A percentile compares a stretch with the other conserved stretches of the same genome.
Evolutionary conservation across 768 basidiomycete genomes (phyloP).

Genomic region (Antrodiella citrinella): DNA sequence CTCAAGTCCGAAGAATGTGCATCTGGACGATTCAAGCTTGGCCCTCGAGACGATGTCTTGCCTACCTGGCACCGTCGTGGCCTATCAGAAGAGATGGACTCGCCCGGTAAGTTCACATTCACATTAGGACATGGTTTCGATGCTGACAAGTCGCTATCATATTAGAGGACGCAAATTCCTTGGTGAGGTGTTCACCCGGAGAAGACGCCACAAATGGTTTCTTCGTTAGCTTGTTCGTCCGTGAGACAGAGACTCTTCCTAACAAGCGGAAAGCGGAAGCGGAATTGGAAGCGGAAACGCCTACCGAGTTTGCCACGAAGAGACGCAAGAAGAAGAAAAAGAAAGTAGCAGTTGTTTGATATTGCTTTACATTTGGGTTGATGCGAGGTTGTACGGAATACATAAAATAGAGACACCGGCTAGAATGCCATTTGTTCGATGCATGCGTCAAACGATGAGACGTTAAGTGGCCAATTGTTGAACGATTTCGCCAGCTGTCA

Average conservation of each 20-base stretch:
- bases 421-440: too few species aligned
- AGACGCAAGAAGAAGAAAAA: constrained; percentile 23
- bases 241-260: constrained; percentile 4
- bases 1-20: constrained; percentile 65
- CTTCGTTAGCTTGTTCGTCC: constrained; percentile 93
- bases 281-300: constrained; percentile 13
- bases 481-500: too few species aligned
- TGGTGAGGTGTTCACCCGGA: constrained; percentile 68
- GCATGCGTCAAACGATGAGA: too few species aligned
- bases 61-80: constrained; percentile 84
- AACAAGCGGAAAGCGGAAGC: constrained; percentile 6
- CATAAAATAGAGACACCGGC: too few species aligned
- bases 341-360: constrained; percentile 2
- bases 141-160: too few species aligned
- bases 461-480: too few species aligned
- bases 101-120: constrained; percentile 33
- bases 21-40: constrained; percentile 56
- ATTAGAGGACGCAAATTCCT: constrained; percentile 49
- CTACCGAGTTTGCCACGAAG: background rate
- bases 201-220: constrained; percentile 94
- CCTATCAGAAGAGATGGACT: constrained; percentile 50
- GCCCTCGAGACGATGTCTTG: constrained; percentile 56
- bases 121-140: too few species aligned
- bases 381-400: too few species aligned
- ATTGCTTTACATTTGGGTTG: too few species aligned